These are phyloP conservation scores for Bryopsis sp. DNA, from an alignment of 139 green algal genomes.

Conservation along the genomic window DNA sequence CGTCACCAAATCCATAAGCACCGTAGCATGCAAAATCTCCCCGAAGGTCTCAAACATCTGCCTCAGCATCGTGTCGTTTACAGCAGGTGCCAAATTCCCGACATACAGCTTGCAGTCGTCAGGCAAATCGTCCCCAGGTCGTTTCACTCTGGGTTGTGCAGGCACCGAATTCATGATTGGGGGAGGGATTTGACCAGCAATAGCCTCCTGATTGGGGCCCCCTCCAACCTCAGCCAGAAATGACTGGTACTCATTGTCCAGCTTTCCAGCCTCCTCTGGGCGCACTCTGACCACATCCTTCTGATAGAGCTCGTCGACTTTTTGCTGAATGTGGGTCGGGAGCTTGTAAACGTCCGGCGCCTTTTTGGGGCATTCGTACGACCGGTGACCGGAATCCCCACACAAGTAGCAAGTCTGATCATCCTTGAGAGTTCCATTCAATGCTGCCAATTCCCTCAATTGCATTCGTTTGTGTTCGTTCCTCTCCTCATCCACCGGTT, in stretches of 20 bases:
- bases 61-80: slow-evolving; percentile 45
- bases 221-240: slow-evolving; percentile 85
- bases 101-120: slow-evolving; percentile 78
- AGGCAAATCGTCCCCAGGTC: slow-evolving; percentile 41
- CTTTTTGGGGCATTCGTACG: slow-evolving; percentile 42
- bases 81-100: slow-evolving; percentile 58
- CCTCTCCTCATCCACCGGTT: slow-evolving; percentile 75
- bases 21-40: slow-evolving; percentile 25
- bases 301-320: slow-evolving; percentile 70
- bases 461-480: slow-evolving; percentile 92
- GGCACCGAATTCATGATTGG: no score
- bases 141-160: slow-evolving; percentile 1
- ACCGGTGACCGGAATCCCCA: slow-evolving; percentile 35
- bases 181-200: neutral
- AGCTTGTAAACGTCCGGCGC: slow-evolving; percentile 55
- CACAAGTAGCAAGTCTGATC: slow-evolving; percentile 42
- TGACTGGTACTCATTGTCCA: slow-evolving; percentile 87
- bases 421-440: slow-evolving; percentile 84
- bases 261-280: slow-evolving; percentile 34
- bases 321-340: slow-evolving; percentile 53
- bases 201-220: slow-evolving; percentile 10
- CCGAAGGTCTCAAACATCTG: slow-evolving; percentile 19
- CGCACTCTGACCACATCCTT: slow-evolving; percentile 51
- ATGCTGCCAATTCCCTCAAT: slow-evolving; percentile 82
- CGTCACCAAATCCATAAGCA: slow-evolving; percentile 35